Evolutionary conservation across 305 asterid species (phyloP), one percentile per base, ranked within the genome.

Genomic region (Petunia hybrid): DNA sequence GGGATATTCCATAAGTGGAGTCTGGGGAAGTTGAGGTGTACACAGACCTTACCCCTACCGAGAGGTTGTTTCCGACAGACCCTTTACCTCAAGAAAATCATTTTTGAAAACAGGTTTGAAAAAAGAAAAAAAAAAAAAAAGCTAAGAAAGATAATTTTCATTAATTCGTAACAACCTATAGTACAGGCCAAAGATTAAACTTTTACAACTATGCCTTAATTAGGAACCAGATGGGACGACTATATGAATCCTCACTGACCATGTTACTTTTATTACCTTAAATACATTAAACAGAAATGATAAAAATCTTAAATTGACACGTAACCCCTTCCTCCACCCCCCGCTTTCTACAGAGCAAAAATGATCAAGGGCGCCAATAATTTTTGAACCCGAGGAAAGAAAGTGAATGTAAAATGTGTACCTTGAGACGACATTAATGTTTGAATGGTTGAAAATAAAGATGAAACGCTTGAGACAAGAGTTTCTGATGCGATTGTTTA

Each of bases 351-450:
- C 31, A 48, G 6, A 48, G 55, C 10, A 48, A 48, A 48, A 48
- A 5, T 9, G 55, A 40, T 40, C 53, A 66, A 40, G 74, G 31
- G 31, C 13, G 39, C 45, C 55, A 68, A 3, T 41, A 71, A 71
- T 12, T 48, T 22, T 12, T 12, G 3, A 73, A 12, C 62, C 61
- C 78, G 35, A 73, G 22, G 35, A 12, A 73, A 1, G 22, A 31
- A 73, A 51, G 35, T 51, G 46, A 38, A 2, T 38, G 61, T 62
- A 8, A 22, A 22, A 35, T 62, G 41, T 9, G 42, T 51, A 51
- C 78, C 78, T 51, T 73, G 78, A 73, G 62, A 3, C 36, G 45
- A 35, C 63, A 51, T 70, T 70, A 60, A 70, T 9, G 31, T 46
- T 39, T 5, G 63, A 73, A 73, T 6, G 46, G 4, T 13, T 51